Conservation (phyloP, 2,329 filamentous ascomycete species). For the Ceratocystis papillata region DNA sequence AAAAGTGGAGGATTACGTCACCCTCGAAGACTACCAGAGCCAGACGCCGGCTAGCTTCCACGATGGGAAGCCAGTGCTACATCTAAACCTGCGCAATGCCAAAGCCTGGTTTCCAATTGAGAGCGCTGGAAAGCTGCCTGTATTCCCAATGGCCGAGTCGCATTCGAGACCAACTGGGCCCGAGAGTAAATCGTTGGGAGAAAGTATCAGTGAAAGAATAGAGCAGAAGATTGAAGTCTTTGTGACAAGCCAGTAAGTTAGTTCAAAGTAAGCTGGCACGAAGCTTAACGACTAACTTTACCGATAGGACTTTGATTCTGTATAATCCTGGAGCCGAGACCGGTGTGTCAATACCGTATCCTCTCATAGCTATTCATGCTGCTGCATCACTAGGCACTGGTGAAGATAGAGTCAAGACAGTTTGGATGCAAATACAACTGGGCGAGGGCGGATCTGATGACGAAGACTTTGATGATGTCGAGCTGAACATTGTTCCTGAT, state of each 20-base stretch:
- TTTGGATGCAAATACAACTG: constrained; percentile 60
- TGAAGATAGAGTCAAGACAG: constrained; percentile 35
- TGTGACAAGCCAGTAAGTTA: constrained; percentile 47
- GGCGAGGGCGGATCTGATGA: constrained; percentile 43
- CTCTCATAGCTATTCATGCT: constrained; percentile 63
- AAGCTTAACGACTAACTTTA: background rate
- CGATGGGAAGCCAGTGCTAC: constrained; percentile 58
- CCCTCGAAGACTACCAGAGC: constrained; percentile 57
- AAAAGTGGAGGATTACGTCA: constrained; percentile 47
- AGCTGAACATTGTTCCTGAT: constrained; percentile 54
- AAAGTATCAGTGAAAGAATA: constrained; percentile 32
- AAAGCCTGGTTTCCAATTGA: constrained; percentile 48
- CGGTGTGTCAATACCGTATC: constrained; percentile 63
- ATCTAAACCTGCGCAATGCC: constrained; percentile 48
- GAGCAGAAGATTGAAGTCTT: constrained; percentile 46
- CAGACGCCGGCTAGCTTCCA: constrained; percentile 65
- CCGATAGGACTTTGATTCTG: constrained; percentile 43
- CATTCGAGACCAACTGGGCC: constrained; percentile 31
- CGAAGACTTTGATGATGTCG: constrained; percentile 55
- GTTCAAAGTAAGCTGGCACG: background rate
- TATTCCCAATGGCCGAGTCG: constrained; percentile 37
- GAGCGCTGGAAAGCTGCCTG: constrained; percentile 45
- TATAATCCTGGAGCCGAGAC: constrained; percentile 48
- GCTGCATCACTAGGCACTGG: constrained; percentile 43
- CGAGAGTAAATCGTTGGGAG: constrained; percentile 29